Base-by-base conservation (phyloP, 2,329 filamentous ascomycete species). In the Rugonectria rugulosa region DNA sequence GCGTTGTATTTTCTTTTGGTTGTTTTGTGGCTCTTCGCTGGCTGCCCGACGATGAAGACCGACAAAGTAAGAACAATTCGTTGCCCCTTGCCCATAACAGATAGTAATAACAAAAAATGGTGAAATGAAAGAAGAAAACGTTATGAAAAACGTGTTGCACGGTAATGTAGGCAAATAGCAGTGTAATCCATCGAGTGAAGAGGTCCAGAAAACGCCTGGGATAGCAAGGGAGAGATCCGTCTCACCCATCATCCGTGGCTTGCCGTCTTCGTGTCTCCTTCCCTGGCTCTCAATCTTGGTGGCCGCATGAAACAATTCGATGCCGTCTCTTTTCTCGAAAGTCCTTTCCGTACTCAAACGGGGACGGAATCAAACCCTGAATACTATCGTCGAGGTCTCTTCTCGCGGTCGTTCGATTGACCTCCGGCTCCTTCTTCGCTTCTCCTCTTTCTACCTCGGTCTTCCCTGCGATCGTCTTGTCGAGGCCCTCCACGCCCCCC, bases 361-460 rank as follows among this genome's bases (percentile, higher is more conserved):
- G 56, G 47, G 53, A 49, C 49, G 42, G 53, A 52, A 40, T 21
- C 36, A 49, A 45, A 23, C 41, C 45, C 47, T 57, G 46, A 41
- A 42, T 44, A 52, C 68, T 76, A 83, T 65, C 79, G 78, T 70
- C 83, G 77, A 60, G 73, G 77, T 68, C 83, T 76, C 75, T 86
- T 86, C 57, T 85, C 82, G 54, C 79, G 75, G 32, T 83, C 80
- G 63, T 69, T 77, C 14, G 68, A 61, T 58, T 72, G 56, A 17
- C 63, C 60, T 29, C 72, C 74, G n/a, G 69, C 65, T 17, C 77
- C 77, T 46, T 83, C 82, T 56, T 83, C 81, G 61, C 80, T 83
- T 66, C 72, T 65, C 55, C 74, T 64, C 65, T 76, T 72, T 56
- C 74, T 70, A 27, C 72, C 69, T 12, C 74, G 72, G 27, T 77